Evolutionary conservation across 495 filamentous ascomycete genomes (phyloP).

Genomic region (Hypomontagnella submonticulosa): DNA sequence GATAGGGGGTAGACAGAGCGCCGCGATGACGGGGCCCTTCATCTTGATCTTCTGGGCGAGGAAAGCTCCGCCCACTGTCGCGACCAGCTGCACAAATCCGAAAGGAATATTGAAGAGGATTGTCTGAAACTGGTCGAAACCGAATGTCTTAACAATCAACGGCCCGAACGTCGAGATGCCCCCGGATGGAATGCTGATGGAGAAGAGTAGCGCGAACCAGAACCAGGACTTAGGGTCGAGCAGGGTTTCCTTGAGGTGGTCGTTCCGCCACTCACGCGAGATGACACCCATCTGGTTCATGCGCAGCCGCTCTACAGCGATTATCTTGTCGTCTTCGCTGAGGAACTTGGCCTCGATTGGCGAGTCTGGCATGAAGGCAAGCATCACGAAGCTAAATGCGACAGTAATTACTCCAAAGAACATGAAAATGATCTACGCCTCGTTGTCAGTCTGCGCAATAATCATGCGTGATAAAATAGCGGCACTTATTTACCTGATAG

Average conservation of each 20-base stretch:
- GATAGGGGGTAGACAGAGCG: slow-evolving; percentile 68
- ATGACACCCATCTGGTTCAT: slow-evolving; percentile 72
- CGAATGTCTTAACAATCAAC: slow-evolving; percentile 68
- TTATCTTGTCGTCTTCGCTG: slow-evolving; percentile 62
- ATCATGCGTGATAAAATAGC: not conserved
- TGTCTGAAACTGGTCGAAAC: slow-evolving; percentile 66
- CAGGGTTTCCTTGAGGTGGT: slow-evolving; percentile 66
- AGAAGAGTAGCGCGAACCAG: slow-evolving; percentile 67
- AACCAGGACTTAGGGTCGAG: slow-evolving; percentile 70
- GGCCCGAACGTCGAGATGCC: slow-evolving; percentile 72
- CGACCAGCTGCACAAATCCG: slow-evolving; percentile 68
- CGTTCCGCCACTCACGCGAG: slow-evolving; percentile 69
- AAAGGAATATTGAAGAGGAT: slow-evolving; percentile 74
- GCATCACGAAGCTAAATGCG: slow-evolving; percentile 57
- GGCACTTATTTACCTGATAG: slow-evolving; percentile 56
- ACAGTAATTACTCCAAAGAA: slow-evolving; percentile 66
- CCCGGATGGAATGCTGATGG: slow-evolving; percentile 67
- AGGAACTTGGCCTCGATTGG: slow-evolving; percentile 67
- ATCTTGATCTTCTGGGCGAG: slow-evolving; percentile 63
- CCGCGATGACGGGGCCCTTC: slow-evolving; percentile 65
- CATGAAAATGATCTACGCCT: slow-evolving; percentile 63
- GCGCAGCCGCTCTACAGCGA: slow-evolving; percentile 60
- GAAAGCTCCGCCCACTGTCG: slow-evolving; percentile 67
- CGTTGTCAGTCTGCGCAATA: not conserved
- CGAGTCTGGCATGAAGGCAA: slow-evolving; percentile 67